These are phyloP conservation scores for Trichoderma atrobrunneum DNA, from an alignment of 2,329 filamentous ascomycete species.

Conservation along the genomic window DNA sequence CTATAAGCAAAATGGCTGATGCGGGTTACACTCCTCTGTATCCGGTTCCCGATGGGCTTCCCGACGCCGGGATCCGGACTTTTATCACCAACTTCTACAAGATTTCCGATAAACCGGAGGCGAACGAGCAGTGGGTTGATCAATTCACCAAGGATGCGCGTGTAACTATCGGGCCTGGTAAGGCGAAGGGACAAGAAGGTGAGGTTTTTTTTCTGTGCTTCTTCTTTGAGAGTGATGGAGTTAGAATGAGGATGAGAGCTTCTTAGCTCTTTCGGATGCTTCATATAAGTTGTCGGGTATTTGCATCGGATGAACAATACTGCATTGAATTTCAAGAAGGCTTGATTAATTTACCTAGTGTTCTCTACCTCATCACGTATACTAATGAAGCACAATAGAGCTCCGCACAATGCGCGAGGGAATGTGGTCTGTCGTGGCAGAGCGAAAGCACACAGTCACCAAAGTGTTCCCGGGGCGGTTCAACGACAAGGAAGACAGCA, in stretches of 20 bases:
- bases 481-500: background rate
- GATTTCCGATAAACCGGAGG: slow-evolving; percentile 41
- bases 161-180: slow-evolving; percentile 41
- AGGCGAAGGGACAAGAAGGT: slow-evolving; percentile 38
- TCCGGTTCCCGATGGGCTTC: slow-evolving; percentile 30
- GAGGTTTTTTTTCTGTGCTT: slow-evolving; percentile 10
- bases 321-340: background rate
- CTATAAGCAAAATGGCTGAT: slow-evolving; percentile 21
- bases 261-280: background rate
- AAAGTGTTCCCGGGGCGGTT: slow-evolving; percentile 44
- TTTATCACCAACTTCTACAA: slow-evolving; percentile 46
- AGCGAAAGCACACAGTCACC: slow-evolving; percentile 40
- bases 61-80: slow-evolving; percentile 33
- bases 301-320: background rate
- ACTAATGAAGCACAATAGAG: slow-evolving; percentile 29
- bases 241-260: background rate
- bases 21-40: slow-evolving; percentile 34
- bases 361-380: background rate
- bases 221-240: background rate
- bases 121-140: slow-evolving; percentile 43
- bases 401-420: slow-evolving; percentile 39
- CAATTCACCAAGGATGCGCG: slow-evolving; percentile 43
- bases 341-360: background rate
- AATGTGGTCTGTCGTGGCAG: slow-evolving; percentile 44
- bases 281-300: background rate